Evolutionary conservation across 345 rosid genomes (phyloP), one percentile per base, ranked within the genome.

Genomic region (Eucalyptus decipiens): DNA sequence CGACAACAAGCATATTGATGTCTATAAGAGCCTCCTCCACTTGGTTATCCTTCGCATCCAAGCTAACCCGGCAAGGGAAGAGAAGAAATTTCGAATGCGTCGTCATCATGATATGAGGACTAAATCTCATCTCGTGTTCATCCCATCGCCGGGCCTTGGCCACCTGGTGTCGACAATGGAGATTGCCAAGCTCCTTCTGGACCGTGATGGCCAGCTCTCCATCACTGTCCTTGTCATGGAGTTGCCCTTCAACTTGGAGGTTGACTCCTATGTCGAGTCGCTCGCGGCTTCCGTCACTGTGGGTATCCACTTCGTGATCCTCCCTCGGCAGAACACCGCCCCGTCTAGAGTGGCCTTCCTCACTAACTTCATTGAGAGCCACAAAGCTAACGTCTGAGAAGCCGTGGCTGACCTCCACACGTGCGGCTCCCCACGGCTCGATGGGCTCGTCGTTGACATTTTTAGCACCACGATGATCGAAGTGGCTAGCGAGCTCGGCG

Each of bases 401-500:
- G 93, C 90, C 5, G 91, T 89, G 10, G 51, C 91, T 11, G 40
- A 91, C 28, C 90, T 92, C 60, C 11, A 16, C 19, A 30, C 51
- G 6, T 18, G 17, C 28, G 10, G 49, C 87, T 69, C 65, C 90
- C 87, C 72, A 67, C 92, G 2, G 88, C 95, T 95, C 10, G 95
- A 90, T 12, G 95, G 96, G 58, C 42, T 96, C 60, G 93, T 96
- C 43, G 54, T 94, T 23, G 97, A 94, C 91, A 89, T 96, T 94
- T 92, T 94, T 58, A 94, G 92, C 89, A 92, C 92, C 10, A 13
- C 86, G 8, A 90, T 94, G 93, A 93, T 95, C 2, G 95, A 96
- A 42, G 92, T 93, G 7, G 97, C 94, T 1, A 85, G 88, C 43
- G 94, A 95, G 48, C 65, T 92, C 11, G 58, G 87, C 2, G 87